phyloP scores from a whole-genome alignment of 2,329 filamentous ascomycete species.

The Microdochium nivale region DNA sequence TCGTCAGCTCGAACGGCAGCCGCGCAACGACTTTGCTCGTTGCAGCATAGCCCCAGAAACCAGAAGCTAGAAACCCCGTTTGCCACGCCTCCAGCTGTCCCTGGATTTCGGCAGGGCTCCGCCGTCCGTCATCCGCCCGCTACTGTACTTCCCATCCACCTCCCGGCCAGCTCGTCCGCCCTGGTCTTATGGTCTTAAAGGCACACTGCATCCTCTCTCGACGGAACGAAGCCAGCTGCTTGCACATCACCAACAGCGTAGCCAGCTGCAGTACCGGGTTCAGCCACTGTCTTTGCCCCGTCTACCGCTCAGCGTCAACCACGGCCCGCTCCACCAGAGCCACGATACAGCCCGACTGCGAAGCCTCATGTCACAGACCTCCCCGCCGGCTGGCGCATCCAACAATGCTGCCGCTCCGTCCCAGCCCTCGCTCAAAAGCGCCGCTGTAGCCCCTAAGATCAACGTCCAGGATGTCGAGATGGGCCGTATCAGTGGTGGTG shows the following conservation, averaged over 20 bases:
- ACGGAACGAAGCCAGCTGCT: too few relatives aligned
- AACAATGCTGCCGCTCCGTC: slow-evolving; percentile 30
- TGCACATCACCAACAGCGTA: too few relatives aligned
- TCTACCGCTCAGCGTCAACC: neutral
- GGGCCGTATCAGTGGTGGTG: slow-evolving; percentile 35
- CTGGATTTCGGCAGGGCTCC: neutral
- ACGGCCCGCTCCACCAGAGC: neutral
- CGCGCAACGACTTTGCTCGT: neutral
- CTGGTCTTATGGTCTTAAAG: too few relatives aligned
- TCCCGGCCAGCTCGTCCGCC: neutral
- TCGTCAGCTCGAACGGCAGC: too few relatives aligned
- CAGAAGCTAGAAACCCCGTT: too few relatives aligned
- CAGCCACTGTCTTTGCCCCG: neutral
- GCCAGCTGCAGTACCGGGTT: too few relatives aligned
- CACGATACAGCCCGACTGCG: neutral
- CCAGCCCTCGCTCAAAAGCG: slow-evolving; percentile 46
- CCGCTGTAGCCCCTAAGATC: slow-evolving; percentile 44
- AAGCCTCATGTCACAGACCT: slow-evolving; percentile 31
- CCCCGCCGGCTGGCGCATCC: slow-evolving; percentile 23
- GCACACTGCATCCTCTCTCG: too few relatives aligned
- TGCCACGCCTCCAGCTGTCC: neutral
- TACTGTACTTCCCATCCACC: neutral
- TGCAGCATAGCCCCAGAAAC: neutral
- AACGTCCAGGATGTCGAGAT: slow-evolving; percentile 47
- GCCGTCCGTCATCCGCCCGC: neutral